Evolutionary conservation across 257 asterid genomes (phyloP), one percentile per base, ranked within the genome.

Genomic region (Handroanthus guayacan): DNA sequence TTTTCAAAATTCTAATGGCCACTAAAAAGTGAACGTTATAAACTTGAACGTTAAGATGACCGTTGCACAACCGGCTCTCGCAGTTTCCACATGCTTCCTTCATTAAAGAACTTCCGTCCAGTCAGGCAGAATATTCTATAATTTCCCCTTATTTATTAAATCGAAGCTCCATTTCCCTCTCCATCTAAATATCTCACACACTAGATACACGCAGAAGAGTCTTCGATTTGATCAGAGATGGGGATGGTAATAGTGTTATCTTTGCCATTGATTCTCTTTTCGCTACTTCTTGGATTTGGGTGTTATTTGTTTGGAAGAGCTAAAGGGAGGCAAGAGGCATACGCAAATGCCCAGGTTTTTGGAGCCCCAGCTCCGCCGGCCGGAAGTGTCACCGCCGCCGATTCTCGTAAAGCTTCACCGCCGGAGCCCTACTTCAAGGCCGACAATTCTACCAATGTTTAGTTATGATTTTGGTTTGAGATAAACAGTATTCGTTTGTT

Each of bases 161-260:
- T 39, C 72, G 14, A n/a, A 43, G 50, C 65, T 1, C 37, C 17
- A 31, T 48, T 50, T 10, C 47, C 36, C 60, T 38, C 55, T 39
- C 25, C 6, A 17, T 66, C 58, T 55, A 43, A 31, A 48, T 31
- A 8, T 61, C 62, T 18, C 41, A n/a, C 57, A 12, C 57, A 12
- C 17, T 51, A 11, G 2, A 2, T 43, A 36, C 44, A n/a, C 62
- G 64, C 69, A 62, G 31, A n/a, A 5, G 18, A 12, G 14, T 34
- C 63, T 34, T 62, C 31, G 20, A 58, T 5, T 8, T 3, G 6
- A 7, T 25, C 12, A 16, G 52, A 79, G 62, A 94, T 92, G 98
- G 96, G 97, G 43, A 89, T 92, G 98, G 93, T 90, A 17, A 88
- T 94, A 13, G 97, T 94, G 74, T 43, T 92, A 31, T 92, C 97